A percentile compares a stretch with the other conserved stretches of the same genome.
Evolutionary conservation across 139 green algal genomes (phyloP).

Genomic region (Tetraselmis striata): DNA sequence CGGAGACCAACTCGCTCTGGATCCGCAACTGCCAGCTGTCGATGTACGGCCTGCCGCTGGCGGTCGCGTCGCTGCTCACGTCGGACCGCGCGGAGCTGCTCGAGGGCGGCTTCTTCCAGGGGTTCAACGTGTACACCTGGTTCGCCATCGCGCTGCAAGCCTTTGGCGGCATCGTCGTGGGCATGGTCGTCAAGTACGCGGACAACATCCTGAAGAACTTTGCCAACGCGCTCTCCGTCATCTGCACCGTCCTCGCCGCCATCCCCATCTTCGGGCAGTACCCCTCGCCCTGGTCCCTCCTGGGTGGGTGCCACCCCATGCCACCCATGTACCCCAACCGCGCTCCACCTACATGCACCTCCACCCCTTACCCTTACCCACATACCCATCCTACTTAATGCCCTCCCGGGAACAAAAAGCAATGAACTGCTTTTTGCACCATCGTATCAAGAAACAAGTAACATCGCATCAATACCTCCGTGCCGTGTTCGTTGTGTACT

Average conservation of each 20-base stretch:
- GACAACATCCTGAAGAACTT: slow-evolving; percentile 63
- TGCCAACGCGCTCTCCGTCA: slow-evolving; percentile 47
- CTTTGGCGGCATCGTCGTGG: slow-evolving; percentile 50
- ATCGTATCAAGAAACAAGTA: too few relatives aligned
- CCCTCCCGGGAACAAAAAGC: too few relatives aligned
- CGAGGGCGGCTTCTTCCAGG: slow-evolving; percentile 16
- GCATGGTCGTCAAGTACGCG: slow-evolving; percentile 54
- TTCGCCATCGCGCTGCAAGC: slow-evolving; percentile 28
- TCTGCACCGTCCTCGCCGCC: slow-evolving; percentile 47
- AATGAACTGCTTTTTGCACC: too few relatives aligned
- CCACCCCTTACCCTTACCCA: too few relatives aligned
- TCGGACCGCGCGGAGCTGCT: not conserved
- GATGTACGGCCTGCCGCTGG: slow-evolving; percentile 41
- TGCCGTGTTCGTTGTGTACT: too few relatives aligned
- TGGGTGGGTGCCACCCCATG: slow-evolving; percentile 22
- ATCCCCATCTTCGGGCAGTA: slow-evolving; percentile 50
- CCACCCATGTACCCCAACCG: not conserved
- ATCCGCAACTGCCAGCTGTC: slow-evolving; percentile 50
- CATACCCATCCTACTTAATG: too few relatives aligned
- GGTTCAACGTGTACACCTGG: not conserved
- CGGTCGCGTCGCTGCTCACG: slow-evolving; percentile 11
- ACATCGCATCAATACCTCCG: too few relatives aligned
- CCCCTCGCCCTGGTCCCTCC: slow-evolving; percentile 40
- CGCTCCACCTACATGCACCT: too few relatives aligned
- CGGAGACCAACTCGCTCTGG: slow-evolving; percentile 29